Evolutionary conservation across 345 rosid species (phyloP), one percentile per base, ranked within the genome.

Genomic region (Citrus hindsii): DNA sequence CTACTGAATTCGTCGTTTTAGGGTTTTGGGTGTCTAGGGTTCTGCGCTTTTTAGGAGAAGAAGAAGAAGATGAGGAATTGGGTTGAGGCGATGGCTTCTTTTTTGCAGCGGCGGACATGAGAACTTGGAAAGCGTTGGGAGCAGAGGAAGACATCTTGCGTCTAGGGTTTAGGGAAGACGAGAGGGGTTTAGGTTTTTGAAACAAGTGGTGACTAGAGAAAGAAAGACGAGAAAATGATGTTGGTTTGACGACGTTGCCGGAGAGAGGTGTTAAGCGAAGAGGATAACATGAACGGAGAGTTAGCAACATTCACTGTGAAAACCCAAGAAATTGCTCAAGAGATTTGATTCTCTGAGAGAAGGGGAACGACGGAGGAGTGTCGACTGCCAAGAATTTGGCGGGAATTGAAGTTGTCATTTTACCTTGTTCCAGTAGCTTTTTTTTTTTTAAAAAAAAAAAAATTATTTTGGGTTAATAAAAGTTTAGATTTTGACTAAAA

Each of bases 91-190:
- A 16, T 46, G 5, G 18, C 13, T 46, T 46, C 51, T 46, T 46
- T 13, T 46, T 46, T 46, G 89, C 92, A 63, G 90, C 88, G 61
- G 94, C 88, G 74, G 99, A 87, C 98, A 94, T 96, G 73, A 96
- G 94, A 61, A 89, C 86, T 66, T 92, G 98, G 84, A 96, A 94
- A 63, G 94, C 98, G 9, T 93, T 90, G 42, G 91, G 98, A 28
- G 88, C 91, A 28, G 90, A 82, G 28, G 89, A 84, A 14, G 91
- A 82, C 91, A 88, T 87, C 19, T 59, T 75, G 68, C 40, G 65
- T 13, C 21, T 22, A 61, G 84, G 79, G 62, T 63, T 75, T n/a
- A 76, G 65, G 77, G 74, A 62, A 42, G 53, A 69, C 58, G 24
- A 58, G 6, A 9, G 72, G 22, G 56, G 48, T 68, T 62, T 69